Evolutionary conservation across 2,329 filamentous ascomycete genomes (phyloP).

Genomic region (Xylaria sp.): DNA sequence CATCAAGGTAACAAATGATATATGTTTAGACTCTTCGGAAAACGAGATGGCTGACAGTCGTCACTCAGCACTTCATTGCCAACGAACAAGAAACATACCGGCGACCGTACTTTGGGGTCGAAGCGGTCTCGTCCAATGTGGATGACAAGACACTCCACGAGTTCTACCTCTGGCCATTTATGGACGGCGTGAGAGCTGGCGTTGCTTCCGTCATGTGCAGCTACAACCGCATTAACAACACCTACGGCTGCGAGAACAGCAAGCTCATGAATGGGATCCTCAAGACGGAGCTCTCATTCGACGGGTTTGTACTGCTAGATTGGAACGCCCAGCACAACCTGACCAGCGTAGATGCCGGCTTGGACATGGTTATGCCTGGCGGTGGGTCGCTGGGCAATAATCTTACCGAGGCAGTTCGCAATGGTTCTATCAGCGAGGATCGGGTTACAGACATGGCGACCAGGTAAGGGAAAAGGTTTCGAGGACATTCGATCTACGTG

Average conservation of each 20-base stretch:
- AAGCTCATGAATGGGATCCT: constrained; percentile 70
- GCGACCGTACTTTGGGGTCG: constrained; percentile 46
- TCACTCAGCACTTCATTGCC: constrained; percentile 57
- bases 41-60: constrained; percentile 6
- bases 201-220: constrained; percentile 66
- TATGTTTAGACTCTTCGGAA: background rate
- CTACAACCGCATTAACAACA: constrained; percentile 73
- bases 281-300: constrained; percentile 65
- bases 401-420: constrained; percentile 73
- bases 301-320: constrained; percentile 70
- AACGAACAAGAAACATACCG: constrained; percentile 64
- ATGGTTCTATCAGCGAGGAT: constrained; percentile 72
- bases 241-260: constrained; percentile 74
- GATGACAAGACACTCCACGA: constrained; percentile 69
- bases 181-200: constrained; percentile 61
- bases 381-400: constrained; percentile 64
- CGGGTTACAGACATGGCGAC: constrained; percentile 80
- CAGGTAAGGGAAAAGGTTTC: constrained; percentile 50
- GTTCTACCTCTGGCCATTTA: constrained; percentile 68
- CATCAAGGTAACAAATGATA: constrained; percentile 57
- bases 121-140: constrained; percentile 63
- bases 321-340: constrained; percentile 69
- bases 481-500: constrained; percentile 38
- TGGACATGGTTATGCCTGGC: constrained; percentile 74
- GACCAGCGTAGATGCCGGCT: constrained; percentile 56